A percentile compares a stretch with the other conserved stretches of the same genome.
Evolutionary conservation across 371 early-diverging fungal genomes (phyloP).

Genomic region (Rhizopus microsporus): DNA sequence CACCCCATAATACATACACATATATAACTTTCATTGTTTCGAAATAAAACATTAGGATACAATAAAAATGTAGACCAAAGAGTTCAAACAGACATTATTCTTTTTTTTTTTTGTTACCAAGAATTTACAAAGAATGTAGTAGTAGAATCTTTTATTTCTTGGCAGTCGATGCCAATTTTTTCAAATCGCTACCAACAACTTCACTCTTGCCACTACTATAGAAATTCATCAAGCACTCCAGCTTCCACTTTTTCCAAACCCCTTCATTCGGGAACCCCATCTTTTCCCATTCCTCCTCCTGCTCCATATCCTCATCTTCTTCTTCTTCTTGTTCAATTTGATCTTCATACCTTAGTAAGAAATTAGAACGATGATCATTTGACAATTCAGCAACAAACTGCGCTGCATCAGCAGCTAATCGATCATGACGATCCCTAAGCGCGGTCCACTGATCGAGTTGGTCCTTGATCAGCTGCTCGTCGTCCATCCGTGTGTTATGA

Average conservation of each 20-base stretch:
- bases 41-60: neutral
- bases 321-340: constrained; percentile 32
- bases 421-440: constrained; percentile 42
- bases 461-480: constrained; percentile 36
- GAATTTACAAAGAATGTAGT: no score
- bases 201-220: constrained; percentile 52
- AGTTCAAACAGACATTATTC: no score
- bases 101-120: no score
- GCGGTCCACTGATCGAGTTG: constrained; percentile 40
- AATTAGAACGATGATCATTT: constrained; percentile 36
- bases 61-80: no score
- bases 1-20: neutral
- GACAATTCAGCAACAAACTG: constrained; percentile 34
- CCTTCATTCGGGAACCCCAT: constrained; percentile 46
- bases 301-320: constrained; percentile 21
- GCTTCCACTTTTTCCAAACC: constrained; percentile 47
- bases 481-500: constrained; percentile 17
- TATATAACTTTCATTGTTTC: neutral
- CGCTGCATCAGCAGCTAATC: constrained; percentile 36
- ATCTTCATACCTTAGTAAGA: constrained; percentile 34
- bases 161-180: constrained; percentile 29
- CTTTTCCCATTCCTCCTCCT: constrained; percentile 44
- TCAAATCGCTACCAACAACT: constrained; percentile 46
- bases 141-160: constrained; percentile 16
- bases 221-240: constrained; percentile 50